A percentile compares a stretch with the other conserved stretches of the same genome.
phyloP scores from a whole-genome alignment of 805 yeast genomes.

The Myxozyma lipomycoides region DNA sequence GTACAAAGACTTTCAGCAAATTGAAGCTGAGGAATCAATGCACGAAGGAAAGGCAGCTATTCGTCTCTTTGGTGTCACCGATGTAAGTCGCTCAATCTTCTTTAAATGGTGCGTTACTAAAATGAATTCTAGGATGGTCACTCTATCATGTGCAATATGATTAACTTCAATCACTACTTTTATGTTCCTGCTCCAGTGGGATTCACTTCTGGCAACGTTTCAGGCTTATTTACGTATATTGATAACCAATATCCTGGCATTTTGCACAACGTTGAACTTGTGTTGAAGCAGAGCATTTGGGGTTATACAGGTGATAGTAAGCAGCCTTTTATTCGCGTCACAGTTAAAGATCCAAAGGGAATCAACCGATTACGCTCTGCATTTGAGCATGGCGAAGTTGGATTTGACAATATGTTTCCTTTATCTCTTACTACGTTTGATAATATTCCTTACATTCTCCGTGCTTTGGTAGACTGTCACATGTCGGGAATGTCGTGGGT shows the following conservation, averaged over 20 bases:
- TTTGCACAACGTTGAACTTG: constrained; percentile 62
- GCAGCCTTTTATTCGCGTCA: constrained; percentile 73
- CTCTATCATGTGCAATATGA: constrained; percentile 83
- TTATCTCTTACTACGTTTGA: constrained; percentile 54
- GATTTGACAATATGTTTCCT: constrained; percentile 47
- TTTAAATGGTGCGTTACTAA: background rate
- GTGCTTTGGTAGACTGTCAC: constrained; percentile 88
- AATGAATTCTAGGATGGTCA: constrained; percentile 55
- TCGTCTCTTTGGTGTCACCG: constrained; percentile 89
- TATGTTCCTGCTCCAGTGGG: constrained; percentile 88
- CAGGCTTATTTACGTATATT: constrained; percentile 47
- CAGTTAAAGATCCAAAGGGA: constrained; percentile 59
- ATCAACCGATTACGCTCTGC: constrained; percentile 68
- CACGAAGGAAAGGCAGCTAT: constrained; percentile 54
- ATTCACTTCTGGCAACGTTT: constrained; percentile 55
- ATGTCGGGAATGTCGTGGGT: constrained; percentile 87
- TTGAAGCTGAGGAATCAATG: constrained; percentile 88
- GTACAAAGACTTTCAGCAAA: constrained; percentile 67
- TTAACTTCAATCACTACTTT: constrained; percentile 84
- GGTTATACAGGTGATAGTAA: constrained; percentile 79
- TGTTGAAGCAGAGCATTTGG: constrained; percentile 83
- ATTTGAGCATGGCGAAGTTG: constrained; percentile 78
- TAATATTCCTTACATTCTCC: constrained; percentile 76
- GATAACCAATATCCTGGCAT: constrained; percentile 44
- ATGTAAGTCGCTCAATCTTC: constrained; percentile 23